phyloP scores from a whole-genome alignment of 148 eudicot species.

The Rhododendron molle region DNA sequence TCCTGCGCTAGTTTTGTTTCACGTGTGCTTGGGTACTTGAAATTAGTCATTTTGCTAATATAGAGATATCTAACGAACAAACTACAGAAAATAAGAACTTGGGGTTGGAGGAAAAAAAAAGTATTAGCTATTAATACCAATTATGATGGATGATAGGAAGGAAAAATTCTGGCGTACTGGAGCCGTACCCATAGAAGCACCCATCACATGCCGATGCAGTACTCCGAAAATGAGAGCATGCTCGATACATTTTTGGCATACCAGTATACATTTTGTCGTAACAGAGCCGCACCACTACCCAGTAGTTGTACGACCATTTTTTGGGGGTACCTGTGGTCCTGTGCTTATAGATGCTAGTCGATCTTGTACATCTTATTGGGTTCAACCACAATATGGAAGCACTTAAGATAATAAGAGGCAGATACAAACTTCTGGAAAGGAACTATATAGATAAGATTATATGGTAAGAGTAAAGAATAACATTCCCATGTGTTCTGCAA shows the following conservation, averaged over 20 bases:
- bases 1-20: background rate
- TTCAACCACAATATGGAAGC: background rate
- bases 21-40: background rate
- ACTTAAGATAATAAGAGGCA: background rate
- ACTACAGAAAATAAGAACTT: background rate
- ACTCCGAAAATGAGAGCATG: background rate
- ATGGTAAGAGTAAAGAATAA: background rate
- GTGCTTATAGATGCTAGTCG: background rate
- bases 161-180: background rate
- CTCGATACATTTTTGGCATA: background rate
- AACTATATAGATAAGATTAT: background rate
- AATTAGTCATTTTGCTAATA: background rate
- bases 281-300: background rate
- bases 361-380: background rate
- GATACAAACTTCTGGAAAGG: background rate
- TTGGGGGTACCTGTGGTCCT: background rate
- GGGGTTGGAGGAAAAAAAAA: background rate
- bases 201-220: background rate
- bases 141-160: background rate
- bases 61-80: background rate
- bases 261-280: too few species aligned
- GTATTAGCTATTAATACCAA: background rate
- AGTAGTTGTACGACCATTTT: background rate
- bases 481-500: background rate
- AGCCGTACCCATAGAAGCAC: background rate